Evolutionary conservation across 805 yeast species (phyloP), one percentile per base, ranked within the genome.

Genomic region (Starmera dryadoides): DNA sequence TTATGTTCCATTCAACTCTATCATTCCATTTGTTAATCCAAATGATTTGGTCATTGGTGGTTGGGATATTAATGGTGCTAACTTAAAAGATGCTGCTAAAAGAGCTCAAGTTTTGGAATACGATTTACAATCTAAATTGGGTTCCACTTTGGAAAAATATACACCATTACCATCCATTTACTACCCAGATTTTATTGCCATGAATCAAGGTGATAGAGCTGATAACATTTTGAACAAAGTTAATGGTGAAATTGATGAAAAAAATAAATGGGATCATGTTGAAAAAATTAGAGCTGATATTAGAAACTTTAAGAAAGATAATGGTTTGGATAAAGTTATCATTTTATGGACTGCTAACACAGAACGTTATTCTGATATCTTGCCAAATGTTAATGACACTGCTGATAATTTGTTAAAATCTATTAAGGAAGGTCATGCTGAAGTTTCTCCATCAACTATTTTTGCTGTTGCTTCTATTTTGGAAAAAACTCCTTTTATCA

Each of bases 321-420:
- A 91, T 58, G 60, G 65, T 30, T 77, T 89, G 55, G 97, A 89
- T 63, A 84, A 82, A 60, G 94, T 91, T 40, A 78, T 89, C 57
- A 85, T 91, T 35, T 71, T 89, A 56, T 89, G 98, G 98, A 88
- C 96, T 34, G 98, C 98, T 41, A 91, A 89, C 68, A 89, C 98
- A 40, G 98, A 89, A 69, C 80, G 97, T 60, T 88, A 83, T 60
- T 77, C 94, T 33, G 89, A 84, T 31, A 57, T 91, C 33, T 64
- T 79, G 33, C 68, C 71, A 5, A 93, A 94, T 43, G 86, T 91
- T 47, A 88, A 89, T 58, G 97, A 89, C 62, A 85, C 91, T 21
- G 79, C 87, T 38, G 95, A 84, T 30, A 84, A 85, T 64, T 68
- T 89, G 57, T 49, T 89, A 49, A 64, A 70, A 37, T 59, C 96